Evolutionary conservation across 2,329 filamentous ascomycete genomes (phyloP).

Genomic region (Emmonsiellopsis sp.): DNA sequence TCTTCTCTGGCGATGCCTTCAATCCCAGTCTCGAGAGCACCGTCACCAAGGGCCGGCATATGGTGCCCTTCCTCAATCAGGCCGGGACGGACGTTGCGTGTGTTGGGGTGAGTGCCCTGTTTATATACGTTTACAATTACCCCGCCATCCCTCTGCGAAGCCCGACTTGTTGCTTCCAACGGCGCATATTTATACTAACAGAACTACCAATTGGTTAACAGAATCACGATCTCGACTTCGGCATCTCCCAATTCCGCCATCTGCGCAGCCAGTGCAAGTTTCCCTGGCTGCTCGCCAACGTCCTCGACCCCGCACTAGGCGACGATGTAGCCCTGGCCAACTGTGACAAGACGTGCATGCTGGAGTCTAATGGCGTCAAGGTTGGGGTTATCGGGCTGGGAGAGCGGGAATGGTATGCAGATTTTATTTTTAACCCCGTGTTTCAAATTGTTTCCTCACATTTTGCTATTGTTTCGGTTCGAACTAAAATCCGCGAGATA

Average conservation of each 20-base stretch:
- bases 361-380: conserved; percentile 77
- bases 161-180: background rate
- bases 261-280: conserved; percentile 68
- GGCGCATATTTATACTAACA: background rate
- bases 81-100: conserved; percentile 73
- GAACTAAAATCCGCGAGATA: background rate
- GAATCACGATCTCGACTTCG: conserved; percentile 92
- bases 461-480: background rate
- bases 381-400: conserved; percentile 77
- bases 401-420: conserved; percentile 64
- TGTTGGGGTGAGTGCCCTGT: conserved; percentile 54
- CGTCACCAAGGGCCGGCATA: conserved; percentile 82
- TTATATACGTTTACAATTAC: background rate
- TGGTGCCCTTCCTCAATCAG: conserved; percentile 75
- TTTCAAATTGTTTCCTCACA: background rate
- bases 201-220: conserved; percentile 24
- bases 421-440: background rate
- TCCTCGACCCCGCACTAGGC: conserved; percentile 73
- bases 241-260: conserved; percentile 67
- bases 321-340: conserved; percentile 65
- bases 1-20: conserved; percentile 89
- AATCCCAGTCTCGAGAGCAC: conserved; percentile 84
- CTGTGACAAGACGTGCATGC: conserved; percentile 63
- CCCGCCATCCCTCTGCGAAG: background rate
- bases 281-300: conserved; percentile 83